Evolutionary conservation across 352 stramenopile species (phyloP), one percentile per base, ranked within the genome.

Genomic region (Globisporangium orthogonon): DNA sequence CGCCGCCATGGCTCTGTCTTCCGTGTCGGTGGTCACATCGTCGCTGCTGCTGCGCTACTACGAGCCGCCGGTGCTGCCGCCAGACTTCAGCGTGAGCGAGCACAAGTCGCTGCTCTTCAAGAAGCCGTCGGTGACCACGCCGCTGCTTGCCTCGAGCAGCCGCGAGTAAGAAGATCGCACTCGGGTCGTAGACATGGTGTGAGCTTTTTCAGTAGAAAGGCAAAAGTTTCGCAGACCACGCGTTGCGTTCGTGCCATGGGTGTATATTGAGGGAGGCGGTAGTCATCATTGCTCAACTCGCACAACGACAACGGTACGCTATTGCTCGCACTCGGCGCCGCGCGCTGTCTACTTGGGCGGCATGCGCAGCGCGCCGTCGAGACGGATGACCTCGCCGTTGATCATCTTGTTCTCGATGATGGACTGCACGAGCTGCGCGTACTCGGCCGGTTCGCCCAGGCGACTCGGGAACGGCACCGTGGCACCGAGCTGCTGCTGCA

Each of bases 371-470:
- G 91, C 97, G 35, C 97, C 97, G 70, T 99, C 97, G 29, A 99
- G 78, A 43, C 97, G 89, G 69, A 99, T 99, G 2, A 94, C 89
- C 73, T 99, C 96, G 53, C 97, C 97, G 67, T 99, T 99, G 46
- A 99, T 75, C 91, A 99, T 98, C 58, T 89, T 90, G 82, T 99
- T 99, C 58, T 97, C 83, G 56, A 99, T 88, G 66, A 99, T 98
- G 28, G 78, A 66, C 54, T 96, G 87, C 51, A 97, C 96, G 37
- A 99, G 76, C 58, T 97, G 81, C 11, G 94, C 96, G 73, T 96
- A 99, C 69, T 99, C 96, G 54, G 96, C 80, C 14, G 97, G 96
- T 40, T 95, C 79, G 17, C 97, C 97, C 13, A 99, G 74, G 44
- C 97, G 81, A 54, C 83, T 91, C 17, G 97, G 97, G 70, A 97